Evolutionary conservation across 306 rosid species (phyloP).

Genomic region (Argentina anserina): DNA sequence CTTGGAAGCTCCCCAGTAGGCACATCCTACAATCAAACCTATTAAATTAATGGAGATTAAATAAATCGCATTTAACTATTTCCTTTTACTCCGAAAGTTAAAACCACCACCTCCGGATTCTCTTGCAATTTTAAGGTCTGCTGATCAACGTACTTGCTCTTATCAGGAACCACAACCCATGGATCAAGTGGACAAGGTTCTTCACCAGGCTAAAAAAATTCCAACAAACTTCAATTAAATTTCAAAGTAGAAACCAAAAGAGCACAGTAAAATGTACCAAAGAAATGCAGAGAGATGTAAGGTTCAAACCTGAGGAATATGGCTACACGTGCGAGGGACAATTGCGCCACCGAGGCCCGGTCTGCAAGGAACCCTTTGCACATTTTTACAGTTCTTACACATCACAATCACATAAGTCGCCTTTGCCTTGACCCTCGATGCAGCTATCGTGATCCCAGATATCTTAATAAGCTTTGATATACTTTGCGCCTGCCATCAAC

Average conservation of each 20-base stretch:
- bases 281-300: neutral
- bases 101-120: slow-evolving; percentile 75
- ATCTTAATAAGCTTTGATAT: slow-evolving; percentile 84
- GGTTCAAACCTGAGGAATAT: slow-evolving; percentile 72
- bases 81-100: neutral
- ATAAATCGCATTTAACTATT: neutral
- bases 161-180: slow-evolving; percentile 93
- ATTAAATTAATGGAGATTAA: slow-evolving; percentile 10
- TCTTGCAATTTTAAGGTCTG: slow-evolving; percentile 96
- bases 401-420: slow-evolving; percentile 88
- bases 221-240: slow-evolving; percentile 8
- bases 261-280: neutral
- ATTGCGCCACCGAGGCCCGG: slow-evolving; percentile 99
- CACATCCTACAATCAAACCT: slow-evolving; percentile 63
- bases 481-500: slow-evolving; percentile 62
- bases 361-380: slow-evolving; percentile 75
- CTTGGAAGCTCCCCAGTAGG: slow-evolving; percentile 99
- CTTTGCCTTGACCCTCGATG: slow-evolving; percentile 93
- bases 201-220: slow-evolving; percentile 70
- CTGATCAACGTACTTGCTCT: slow-evolving; percentile 89
- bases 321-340: slow-evolving; percentile 93
- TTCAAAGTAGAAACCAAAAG: slow-evolving; percentile 1
- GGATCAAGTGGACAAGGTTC: slow-evolving; percentile 98
- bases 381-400: slow-evolving; percentile 85
- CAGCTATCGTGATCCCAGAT: slow-evolving; percentile 91